phyloP scores from a whole-genome alignment of 1,139 yeast species.

The Candida tetrigidarum region DNA sequence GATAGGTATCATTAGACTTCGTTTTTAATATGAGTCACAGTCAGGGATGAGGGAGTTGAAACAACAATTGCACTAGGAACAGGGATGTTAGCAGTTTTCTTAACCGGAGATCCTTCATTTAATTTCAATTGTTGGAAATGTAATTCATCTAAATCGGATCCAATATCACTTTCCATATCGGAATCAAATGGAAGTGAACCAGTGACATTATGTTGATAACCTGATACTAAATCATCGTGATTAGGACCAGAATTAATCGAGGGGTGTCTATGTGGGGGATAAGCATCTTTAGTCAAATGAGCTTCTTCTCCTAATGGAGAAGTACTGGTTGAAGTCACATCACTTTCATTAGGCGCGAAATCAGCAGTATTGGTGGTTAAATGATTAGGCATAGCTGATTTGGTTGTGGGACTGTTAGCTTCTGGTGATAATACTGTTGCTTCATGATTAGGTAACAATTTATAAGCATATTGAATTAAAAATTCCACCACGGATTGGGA shows the following conservation, averaged over 20 bases:
- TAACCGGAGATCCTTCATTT: conserved; percentile 13
- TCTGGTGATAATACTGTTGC: conserved; percentile 10
- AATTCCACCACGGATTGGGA: conserved; percentile 90
- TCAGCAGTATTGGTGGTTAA: conserved; percentile 3
- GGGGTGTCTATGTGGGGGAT: conserved; percentile 11
- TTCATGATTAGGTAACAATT: conserved; percentile 59
- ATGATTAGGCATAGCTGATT: conserved; percentile 2
- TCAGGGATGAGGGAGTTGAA: conserved; percentile 27
- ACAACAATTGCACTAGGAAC: conserved; percentile 26
- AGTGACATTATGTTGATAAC: conserved; percentile 30
- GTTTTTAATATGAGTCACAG: conserved; percentile 18
- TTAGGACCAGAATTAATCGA: conserved; percentile 13
- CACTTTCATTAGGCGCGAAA: conserved; percentile 12
- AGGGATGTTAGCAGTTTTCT: too few species aligned
- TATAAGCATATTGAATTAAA: conserved; percentile 83
- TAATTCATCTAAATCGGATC: conserved; percentile 17
- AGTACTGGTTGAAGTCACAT: conserved; percentile 23
- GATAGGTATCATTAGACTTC: not conserved
- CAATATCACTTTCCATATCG: conserved; percentile 29
- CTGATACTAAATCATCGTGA: conserved; percentile 27
- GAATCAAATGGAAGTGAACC: conserved; percentile 29
- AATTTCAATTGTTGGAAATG: conserved; percentile 16
- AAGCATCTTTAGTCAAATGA: conserved; percentile 5
- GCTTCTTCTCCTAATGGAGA: conserved; percentile 18
- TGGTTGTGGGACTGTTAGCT: conserved; percentile 8